Conservation (phyloP, 2,329 filamentous ascomycete species). For the Beauveria australis region DNA sequence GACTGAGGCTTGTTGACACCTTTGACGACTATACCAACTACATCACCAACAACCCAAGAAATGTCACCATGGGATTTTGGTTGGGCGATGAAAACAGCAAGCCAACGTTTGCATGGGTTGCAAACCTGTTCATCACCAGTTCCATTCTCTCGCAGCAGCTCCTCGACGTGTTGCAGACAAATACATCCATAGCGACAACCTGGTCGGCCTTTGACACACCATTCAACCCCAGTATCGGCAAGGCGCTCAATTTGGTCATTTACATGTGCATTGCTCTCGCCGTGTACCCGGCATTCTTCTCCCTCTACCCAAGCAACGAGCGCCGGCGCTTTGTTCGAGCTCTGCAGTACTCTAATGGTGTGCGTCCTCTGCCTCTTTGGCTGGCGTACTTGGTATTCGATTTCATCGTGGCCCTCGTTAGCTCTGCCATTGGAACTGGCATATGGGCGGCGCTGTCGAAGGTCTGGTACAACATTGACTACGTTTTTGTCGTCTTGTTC, state of each 20-base stretch:
- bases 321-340: constrained; percentile 70
- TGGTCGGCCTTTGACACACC: constrained; percentile 71
- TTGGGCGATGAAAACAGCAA: constrained; percentile 51
- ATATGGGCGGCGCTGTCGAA: constrained; percentile 59
- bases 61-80: constrained; percentile 70
- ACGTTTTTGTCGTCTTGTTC: constrained; percentile 72
- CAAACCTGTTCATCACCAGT: constrained; percentile 49
- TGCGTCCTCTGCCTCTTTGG: constrained; percentile 76
- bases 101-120: constrained; percentile 65
- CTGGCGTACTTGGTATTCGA: constrained; percentile 75
- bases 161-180: constrained; percentile 57
- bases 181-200: constrained; percentile 60
- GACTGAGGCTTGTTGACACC: constrained; percentile 49
- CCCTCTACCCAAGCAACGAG: constrained; percentile 82
- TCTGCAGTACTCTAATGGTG: constrained; percentile 86
- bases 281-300: constrained; percentile 78
- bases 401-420: constrained; percentile 60
- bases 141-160: constrained; percentile 58
- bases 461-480: constrained; percentile 71
- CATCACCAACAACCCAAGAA: constrained; percentile 53
- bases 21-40: constrained; percentile 61
- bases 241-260: constrained; percentile 68
- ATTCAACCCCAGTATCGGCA: constrained; percentile 58
- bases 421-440: constrained; percentile 56
- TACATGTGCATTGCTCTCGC: constrained; percentile 76